Evolutionary conservation across 208 protist species (phyloP), one percentile per base, ranked within the genome.

Genomic region (Acanthamoeba lenticulata): DNA sequence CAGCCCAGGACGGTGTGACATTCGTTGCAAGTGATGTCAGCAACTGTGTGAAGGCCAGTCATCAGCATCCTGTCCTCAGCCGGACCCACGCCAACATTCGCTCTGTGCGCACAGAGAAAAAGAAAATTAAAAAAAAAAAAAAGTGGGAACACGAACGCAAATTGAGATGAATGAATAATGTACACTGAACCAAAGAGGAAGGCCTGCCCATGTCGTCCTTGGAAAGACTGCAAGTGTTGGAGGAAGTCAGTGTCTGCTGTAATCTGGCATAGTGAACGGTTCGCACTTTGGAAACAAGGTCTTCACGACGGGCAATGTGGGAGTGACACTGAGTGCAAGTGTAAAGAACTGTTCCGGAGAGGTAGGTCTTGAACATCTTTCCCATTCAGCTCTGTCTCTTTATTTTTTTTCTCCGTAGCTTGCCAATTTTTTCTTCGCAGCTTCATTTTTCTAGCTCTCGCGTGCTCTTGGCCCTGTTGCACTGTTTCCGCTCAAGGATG

Each of bases 241-340:
- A n/a, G 9, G 69, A 40, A 60, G 49, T 36, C 1, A 57, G 57
- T 69, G 15, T 91, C 13, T 40, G 5, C 24, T 7, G 38, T 24
- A 6, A 42, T 69, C 40, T 3, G 29, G 1, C 2, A 21, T 1
- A 2, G 47, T 21, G 44, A 91, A 79, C 1, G 52, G 34, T 52
- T 29, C n/a, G 62, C 45, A 95, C 94, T 36, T 94, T 95, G 57
- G 94, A 95, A 24, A 95, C 83, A 32, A 95, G 79, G 47, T 95
- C 85, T 17, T 95, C 94, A 1, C 36, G 29, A 15, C 86, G 34
- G 19, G 94, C 57, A 24, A 95, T 36, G 67, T 95, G 94, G 11
- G 86, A 92, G 52, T 95, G 57, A 86, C 94, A 95, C 34, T 49
- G 49, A 6, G 32, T 32, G 55, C 94, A 95, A 79, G 45, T 74